phyloP scores from a whole-genome alignment of 768 basidiomycete genomes.

The Trametopsis cervina region DNA sequence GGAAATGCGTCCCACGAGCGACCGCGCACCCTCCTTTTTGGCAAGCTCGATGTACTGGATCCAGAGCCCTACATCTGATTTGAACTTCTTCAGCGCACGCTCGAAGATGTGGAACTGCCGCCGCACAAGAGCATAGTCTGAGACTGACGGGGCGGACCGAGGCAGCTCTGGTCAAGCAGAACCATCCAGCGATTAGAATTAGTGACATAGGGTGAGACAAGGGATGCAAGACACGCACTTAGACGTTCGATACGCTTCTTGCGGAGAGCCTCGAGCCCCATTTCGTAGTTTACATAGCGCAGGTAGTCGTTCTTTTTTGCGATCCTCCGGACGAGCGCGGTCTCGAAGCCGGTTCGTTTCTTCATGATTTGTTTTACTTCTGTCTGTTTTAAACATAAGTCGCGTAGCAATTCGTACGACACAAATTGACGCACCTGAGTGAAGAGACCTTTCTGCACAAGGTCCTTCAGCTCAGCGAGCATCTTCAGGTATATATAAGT shows the following conservation, averaged over 20 bases:
- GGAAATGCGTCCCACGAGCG: constrained; percentile 74
- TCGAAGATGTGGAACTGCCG: constrained; percentile 89
- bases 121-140: constrained; percentile 79
- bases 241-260: constrained; percentile 67
- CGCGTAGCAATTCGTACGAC: neutral
- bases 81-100: constrained; percentile 84
- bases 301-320: constrained; percentile 85
- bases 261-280: constrained; percentile 76
- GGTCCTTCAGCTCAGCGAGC: constrained; percentile 92
- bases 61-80: constrained; percentile 82
- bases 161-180: constrained; percentile 25
- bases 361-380: constrained; percentile 84
- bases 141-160: constrained; percentile 52
- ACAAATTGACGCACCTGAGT: constrained; percentile 47
- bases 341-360: constrained; percentile 79
- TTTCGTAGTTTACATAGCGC: constrained; percentile 89
- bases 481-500: constrained; percentile 42
- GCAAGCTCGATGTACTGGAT: constrained; percentile 83
- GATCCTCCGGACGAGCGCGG: constrained; percentile 72
- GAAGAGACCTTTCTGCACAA: constrained; percentile 80
- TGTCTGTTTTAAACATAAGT: constrained; percentile 32
- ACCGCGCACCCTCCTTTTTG: constrained; percentile 69
- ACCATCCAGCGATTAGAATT: no score
- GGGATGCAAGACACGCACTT: constrained; percentile 37
- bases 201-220: constrained; percentile 2